Evolutionary conservation across 208 protist species (phyloP).

Genomic region (Trypanosoma theileri): DNA sequence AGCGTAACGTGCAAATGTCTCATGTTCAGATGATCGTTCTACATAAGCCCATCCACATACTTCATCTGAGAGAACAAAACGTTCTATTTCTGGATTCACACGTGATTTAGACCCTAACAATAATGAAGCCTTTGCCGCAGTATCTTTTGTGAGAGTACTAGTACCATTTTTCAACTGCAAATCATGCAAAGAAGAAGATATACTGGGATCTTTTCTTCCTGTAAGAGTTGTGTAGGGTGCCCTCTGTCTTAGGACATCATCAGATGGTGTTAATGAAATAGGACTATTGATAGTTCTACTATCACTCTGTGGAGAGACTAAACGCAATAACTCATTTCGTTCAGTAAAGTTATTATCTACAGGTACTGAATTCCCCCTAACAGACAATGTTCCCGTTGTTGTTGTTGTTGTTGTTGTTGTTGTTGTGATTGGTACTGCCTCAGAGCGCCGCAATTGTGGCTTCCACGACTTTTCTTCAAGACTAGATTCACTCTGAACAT

Average conservation of each 20-base stretch:
- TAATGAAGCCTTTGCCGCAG: not conserved
- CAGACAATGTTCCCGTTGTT: not conserved
- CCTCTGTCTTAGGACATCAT: slow-evolving; percentile 3
- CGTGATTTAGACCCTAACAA: slow-evolving; percentile 14
- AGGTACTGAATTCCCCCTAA: not conserved
- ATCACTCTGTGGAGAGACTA: not conserved
- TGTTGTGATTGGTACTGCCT: not conserved
- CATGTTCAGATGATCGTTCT: slow-evolving; percentile 46
- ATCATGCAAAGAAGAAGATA: slow-evolving; percentile 1
- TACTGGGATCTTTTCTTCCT: not conserved
- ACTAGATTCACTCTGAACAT: not conserved
- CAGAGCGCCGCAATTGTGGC: not conserved
- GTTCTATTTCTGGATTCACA: slow-evolving; percentile 46
- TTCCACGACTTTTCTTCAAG: slow-evolving; percentile 9
- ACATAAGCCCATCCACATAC: slow-evolving; percentile 59
- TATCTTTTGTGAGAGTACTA: not conserved
- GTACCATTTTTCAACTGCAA: not conserved
- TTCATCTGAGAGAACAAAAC: slow-evolving; percentile 45
- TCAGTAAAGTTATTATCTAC: not conserved
- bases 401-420: not conserved
- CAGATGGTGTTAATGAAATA: slow-evolving; percentile 11
- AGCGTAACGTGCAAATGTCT: slow-evolving; percentile 64
- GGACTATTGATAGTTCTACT: not conserved
- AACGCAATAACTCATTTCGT: not conserved
- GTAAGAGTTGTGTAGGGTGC: not conserved